A percentile compares a stretch with the other conserved stretches of the same genome.
These are phyloP conservation scores for Venturia oleaginea DNA, from an alignment of 2,329 filamentous ascomycete genomes.

Conservation along the genomic window DNA sequence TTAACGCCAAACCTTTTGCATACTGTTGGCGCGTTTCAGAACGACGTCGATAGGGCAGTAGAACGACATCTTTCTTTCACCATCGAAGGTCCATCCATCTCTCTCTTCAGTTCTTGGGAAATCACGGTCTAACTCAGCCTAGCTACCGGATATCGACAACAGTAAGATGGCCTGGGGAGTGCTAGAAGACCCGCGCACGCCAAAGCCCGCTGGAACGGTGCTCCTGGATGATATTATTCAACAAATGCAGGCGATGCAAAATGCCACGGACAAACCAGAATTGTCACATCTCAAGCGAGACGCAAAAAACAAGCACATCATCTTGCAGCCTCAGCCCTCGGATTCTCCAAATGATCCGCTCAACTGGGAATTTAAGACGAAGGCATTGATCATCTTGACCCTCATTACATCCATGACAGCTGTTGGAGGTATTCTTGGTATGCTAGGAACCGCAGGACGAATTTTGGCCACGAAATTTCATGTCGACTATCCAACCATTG, in stretches of 20 bases:
- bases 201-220: conserved; percentile 9
- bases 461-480: conserved; percentile 10
- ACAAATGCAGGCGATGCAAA: conserved; percentile 1
- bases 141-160: background rate
- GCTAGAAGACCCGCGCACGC: conserved; percentile 12
- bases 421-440: conserved; percentile 2
- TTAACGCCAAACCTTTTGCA: background rate
- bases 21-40: background rate
- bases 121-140: background rate
- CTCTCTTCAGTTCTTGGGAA: background rate
- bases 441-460: conserved; percentile 10
- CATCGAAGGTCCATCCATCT: background rate
- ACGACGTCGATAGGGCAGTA: too few species aligned
- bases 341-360: conserved; percentile 18
- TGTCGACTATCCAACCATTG: conserved; percentile 4
- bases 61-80: background rate
- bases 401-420: conserved; percentile 29
- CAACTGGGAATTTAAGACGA: conserved; percentile 26
- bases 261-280: background rate
- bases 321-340: conserved; percentile 18
- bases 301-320: conserved; percentile 12
- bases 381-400: conserved; percentile 19
- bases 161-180: conserved; percentile 12
- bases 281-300: conserved; percentile 27
- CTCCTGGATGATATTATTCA: conserved; percentile 5